Base-by-base conservation (phyloP, 129 eudicot genomes). In the Tagetes patula region DNA sequence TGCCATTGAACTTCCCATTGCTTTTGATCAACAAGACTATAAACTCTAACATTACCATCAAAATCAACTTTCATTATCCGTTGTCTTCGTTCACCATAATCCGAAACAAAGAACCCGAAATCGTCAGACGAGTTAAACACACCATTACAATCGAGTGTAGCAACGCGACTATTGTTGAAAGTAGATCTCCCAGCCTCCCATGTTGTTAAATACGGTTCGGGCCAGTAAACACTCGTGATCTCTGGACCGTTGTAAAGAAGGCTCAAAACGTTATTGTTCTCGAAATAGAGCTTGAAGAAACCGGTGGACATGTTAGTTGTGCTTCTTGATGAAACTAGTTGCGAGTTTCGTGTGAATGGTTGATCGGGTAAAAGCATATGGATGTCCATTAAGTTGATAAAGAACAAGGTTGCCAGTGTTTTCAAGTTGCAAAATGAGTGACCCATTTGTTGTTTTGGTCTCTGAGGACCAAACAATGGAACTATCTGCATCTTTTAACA, bases 211-310 rank as follows among this genome's bases (percentile, higher is more conserved):
- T 81, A 79, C 3, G 83, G 77, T 3, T 31, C 50, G 1, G 87
- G 85, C 92, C 89, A 87, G 52, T 75, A 87, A 33, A 79, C 75
- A 14, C 83, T 84, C 1, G 83, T 74, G 3, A 69, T 76, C 7
- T 84, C 88, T 6, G 73, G 82, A 37, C 84, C 79, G n/a, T 84
- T 70, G 47, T 75, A 87, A 37, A 84, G 40, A 54, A 84, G 80
- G 8, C 77, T 76, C 10, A 84, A 66, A 34, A 84, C 84, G 3
- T 87, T 87, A 54, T 87, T 75, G 42, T 76, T 65, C 30, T 78
- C 86, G 8, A 86, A 86, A 41, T 49, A 84, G 7, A 86, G 72
- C 69, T 61, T 68, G 33, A 50, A 87, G 12, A 38, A 81, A 0
- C 88, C 91, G 3, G 85, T 75, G 1, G 84, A 75, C 47, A 55